Percentiles rank a stretch among this genome's conserved stretches.
phyloP scores from a whole-genome alignment of 768 basidiomycete genomes.

The Calocera cornea region DNA sequence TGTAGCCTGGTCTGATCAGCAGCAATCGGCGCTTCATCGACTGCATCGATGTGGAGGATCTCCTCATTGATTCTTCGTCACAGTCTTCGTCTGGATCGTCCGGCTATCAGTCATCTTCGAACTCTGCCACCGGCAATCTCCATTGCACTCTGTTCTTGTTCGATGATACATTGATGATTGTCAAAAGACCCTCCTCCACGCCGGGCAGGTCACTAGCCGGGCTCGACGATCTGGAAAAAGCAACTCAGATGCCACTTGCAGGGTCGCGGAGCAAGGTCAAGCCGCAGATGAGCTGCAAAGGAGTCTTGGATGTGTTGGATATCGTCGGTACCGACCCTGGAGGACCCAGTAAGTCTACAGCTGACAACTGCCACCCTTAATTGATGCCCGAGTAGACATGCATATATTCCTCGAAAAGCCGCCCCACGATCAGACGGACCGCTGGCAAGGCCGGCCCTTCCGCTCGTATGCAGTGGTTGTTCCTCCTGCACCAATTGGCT shows the following conservation, averaged over 20 bases:
- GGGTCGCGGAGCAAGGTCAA: slow-evolving; percentile 46
- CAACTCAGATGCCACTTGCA: slow-evolving; percentile 36
- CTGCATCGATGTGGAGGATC: slow-evolving; percentile 85
- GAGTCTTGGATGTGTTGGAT: slow-evolving; percentile 71
- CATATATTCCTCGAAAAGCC: slow-evolving; percentile 73
- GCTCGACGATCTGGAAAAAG: slow-evolving; percentile 62
- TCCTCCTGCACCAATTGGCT: slow-evolving; percentile 50
- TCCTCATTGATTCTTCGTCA: slow-evolving; percentile 31
- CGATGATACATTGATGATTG: slow-evolving; percentile 84
- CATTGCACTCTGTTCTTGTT: slow-evolving; percentile 88
- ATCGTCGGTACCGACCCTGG: slow-evolving; percentile 64
- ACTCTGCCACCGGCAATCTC: slow-evolving; percentile 34
- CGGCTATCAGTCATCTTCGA: slow-evolving; percentile 30
- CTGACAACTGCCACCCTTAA: background rate
- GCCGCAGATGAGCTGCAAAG: slow-evolving; percentile 71
- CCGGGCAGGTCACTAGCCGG: slow-evolving; percentile 62
- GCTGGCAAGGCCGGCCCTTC: slow-evolving; percentile 79
- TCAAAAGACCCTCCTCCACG: slow-evolving; percentile 65
- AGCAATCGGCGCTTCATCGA: slow-evolving; percentile 79
- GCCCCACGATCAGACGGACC: slow-evolving; percentile 66
- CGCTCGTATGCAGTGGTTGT: slow-evolving; percentile 65
- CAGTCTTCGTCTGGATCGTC: slow-evolving; percentile 27
- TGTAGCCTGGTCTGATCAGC: slow-evolving; percentile 62
- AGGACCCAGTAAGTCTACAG: slow-evolving; percentile 50
- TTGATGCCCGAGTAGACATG: slow-evolving; percentile 42